These are phyloP conservation scores for Trichoderma gamsii DNA, from an alignment of 495 filamentous ascomycete genomes.

Conservation along the genomic window DNA sequence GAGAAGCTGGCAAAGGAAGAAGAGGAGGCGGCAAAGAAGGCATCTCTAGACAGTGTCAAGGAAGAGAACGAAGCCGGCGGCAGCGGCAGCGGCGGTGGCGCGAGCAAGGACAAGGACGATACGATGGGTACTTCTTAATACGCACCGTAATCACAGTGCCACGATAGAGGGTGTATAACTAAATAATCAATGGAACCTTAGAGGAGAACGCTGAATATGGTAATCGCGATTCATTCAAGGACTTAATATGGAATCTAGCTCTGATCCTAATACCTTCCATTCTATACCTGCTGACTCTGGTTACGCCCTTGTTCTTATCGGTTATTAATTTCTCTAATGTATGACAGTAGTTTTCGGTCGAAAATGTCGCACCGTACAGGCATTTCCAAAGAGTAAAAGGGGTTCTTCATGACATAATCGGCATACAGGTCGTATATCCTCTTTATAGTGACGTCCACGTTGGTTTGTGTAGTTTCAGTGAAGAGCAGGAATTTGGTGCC, in stretches of 20 bases:
- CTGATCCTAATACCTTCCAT: slow-evolving; percentile 8
- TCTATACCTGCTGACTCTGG: slow-evolving; percentile 11
- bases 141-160: background rate
- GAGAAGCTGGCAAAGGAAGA: slow-evolving; percentile 75
- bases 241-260: slow-evolving; percentile 1
- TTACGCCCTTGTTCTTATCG: slow-evolving; percentile 26
- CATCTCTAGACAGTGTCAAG: slow-evolving; percentile 72
- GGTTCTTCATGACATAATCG: slow-evolving; percentile 99
- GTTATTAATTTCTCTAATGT: slow-evolving; percentile 57
- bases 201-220: background rate
- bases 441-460: slow-evolving; percentile 72
- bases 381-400: slow-evolving; percentile 97
- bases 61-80: slow-evolving; percentile 71
- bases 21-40: slow-evolving; percentile 60
- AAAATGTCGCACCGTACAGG: slow-evolving; percentile 91
- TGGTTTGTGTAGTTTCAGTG: slow-evolving; percentile 84
- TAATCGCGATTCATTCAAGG: slow-evolving; percentile 9
- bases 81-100: slow-evolving; percentile 47
- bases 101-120: slow-evolving; percentile 52
- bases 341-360: slow-evolving; percentile 72
- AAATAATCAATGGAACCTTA: background rate
- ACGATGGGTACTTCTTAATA: slow-evolving; percentile 80
- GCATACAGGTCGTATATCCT: slow-evolving; percentile 91
- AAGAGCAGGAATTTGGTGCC: slow-evolving; percentile 95
- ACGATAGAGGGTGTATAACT: slow-evolving; percentile 6